Evolutionary conservation across 768 basidiomycete species (phyloP).

Genomic region (Lentinula sp.): DNA sequence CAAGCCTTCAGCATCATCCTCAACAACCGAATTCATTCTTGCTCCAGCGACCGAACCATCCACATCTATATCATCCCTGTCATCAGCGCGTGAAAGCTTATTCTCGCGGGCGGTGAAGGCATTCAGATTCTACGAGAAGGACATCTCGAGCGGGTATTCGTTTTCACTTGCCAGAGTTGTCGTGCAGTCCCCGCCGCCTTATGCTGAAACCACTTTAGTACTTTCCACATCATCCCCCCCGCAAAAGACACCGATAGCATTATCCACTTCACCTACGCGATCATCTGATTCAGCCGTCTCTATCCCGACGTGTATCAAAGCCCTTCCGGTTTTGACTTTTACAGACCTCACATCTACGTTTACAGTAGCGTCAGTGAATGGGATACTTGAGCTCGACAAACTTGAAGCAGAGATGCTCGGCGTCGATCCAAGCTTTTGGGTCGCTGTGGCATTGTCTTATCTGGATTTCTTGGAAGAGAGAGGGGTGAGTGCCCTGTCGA

Average conservation of each 20-base stretch:
- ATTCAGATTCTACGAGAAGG: conserved; percentile 19
- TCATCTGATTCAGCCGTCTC: conserved; percentile 26
- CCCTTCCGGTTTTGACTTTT: conserved; percentile 33
- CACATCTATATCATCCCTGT: conserved; percentile 10
- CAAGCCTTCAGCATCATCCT: conserved; percentile 10
- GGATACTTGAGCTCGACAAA: conserved; percentile 39
- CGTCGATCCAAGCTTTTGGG: conserved; percentile 46
- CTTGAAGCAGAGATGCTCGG: conserved; percentile 36
- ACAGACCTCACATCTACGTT: conserved; percentile 45
- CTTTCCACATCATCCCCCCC: background rate
- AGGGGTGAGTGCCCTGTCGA: conserved; percentile 27
- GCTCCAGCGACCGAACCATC: conserved; percentile 21
- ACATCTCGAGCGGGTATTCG: background rate
- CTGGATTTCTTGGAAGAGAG: conserved; percentile 46
- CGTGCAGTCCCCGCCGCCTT: conserved; percentile 4
- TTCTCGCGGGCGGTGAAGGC: conserved; percentile 23
- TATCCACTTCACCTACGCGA: background rate
- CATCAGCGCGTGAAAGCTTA: background rate
- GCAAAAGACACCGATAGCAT: background rate
- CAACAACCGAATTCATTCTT: conserved; percentile 22
- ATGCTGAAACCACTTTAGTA: background rate
- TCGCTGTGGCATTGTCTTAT: conserved; percentile 44
- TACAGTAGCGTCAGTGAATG: conserved; percentile 31
- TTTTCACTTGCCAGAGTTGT: background rate
- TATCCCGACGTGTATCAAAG: background rate